Percentiles rank a stretch among this genome's conserved stretches.
Conservation (phyloP, 2,329 filamentous ascomycete genomes). For the Aspergillus aculeatinus region DNA sequence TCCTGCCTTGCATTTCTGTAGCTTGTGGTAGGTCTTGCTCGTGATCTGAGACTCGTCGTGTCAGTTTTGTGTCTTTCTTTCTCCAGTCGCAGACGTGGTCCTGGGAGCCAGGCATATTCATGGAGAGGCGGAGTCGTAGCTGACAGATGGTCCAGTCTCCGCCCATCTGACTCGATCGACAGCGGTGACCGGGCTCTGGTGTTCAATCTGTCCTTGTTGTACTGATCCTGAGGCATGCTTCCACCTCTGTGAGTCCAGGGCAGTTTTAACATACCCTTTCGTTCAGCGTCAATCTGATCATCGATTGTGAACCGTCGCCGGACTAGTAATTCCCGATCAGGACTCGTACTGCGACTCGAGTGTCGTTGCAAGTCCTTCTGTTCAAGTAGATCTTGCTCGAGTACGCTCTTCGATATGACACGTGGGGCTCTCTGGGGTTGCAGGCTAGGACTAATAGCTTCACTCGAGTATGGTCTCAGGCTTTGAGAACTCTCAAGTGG, state of each 20-base stretch:
- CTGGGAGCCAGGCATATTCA: not conserved
- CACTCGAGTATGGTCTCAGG: too few species aligned
- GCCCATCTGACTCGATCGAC: not conserved
- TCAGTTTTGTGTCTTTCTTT: not conserved
- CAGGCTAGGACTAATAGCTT: too few species aligned
- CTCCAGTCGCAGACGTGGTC: not conserved
- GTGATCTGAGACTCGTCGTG: not conserved
- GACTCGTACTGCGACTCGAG: not conserved
- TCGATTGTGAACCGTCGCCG: constrained; percentile 27
- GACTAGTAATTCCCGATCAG: not conserved
- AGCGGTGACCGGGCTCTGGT: not conserved
- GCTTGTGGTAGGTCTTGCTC: not conserved
- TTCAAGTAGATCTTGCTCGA: not conserved
- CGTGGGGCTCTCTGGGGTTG: too few species aligned
- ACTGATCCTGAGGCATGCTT: not conserved
- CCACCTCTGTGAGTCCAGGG: not conserved
- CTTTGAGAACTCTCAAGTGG: too few species aligned
- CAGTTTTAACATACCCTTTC: constrained; percentile 9
- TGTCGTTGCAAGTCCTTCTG: not conserved
- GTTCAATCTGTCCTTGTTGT: not conserved
- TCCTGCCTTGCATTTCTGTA: not conserved
- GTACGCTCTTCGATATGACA: too few species aligned
- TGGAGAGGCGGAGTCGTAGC: not conserved
- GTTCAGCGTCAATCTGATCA: constrained; percentile 27
- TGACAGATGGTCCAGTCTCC: not conserved